These are phyloP conservation scores for Suillus subaureus DNA, from an alignment of 768 basidiomycete genomes.

Conservation along the genomic window DNA sequence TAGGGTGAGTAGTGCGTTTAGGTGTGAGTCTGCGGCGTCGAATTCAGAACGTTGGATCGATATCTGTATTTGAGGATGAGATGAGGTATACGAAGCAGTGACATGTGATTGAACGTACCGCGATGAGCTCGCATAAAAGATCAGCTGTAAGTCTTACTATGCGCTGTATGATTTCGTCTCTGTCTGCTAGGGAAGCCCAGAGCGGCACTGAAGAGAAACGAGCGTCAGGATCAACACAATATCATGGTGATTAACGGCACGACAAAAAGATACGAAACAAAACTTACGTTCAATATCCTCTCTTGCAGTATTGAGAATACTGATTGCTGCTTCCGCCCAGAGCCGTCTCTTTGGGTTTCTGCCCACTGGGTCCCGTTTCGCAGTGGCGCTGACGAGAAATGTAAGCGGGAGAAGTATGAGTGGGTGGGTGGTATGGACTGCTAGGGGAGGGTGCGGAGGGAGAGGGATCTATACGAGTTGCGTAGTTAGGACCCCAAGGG, in stretches of 20 bases:
- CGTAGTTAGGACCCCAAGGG: background rate
- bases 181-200: constrained; percentile 57
- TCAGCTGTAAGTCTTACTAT: constrained; percentile 71
- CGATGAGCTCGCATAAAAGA: constrained; percentile 67
- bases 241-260: background rate
- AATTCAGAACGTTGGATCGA: constrained; percentile 67
- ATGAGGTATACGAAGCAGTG: background rate
- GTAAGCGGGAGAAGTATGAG: constrained; percentile 63
- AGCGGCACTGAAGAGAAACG: constrained; percentile 44
- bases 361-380: constrained; percentile 75
- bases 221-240: background rate
- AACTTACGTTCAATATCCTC: constrained; percentile 29
- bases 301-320: constrained; percentile 31
- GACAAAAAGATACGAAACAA: background rate
- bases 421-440: constrained; percentile 67
- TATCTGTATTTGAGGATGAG: constrained; percentile 39
- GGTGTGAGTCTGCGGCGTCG: constrained; percentile 53
- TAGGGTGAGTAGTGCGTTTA: constrained; percentile 58
- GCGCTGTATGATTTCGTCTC: constrained; percentile 47
- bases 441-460: constrained; percentile 45
- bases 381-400: constrained; percentile 65
- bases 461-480: constrained; percentile 24
- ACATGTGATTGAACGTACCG: constrained; percentile 40
- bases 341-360: constrained; percentile 72
- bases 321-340: constrained; percentile 69